Base-by-base conservation (phyloP, 1,284 basidiomycete genomes). In the Paramarasmius palmivorus region DNA sequence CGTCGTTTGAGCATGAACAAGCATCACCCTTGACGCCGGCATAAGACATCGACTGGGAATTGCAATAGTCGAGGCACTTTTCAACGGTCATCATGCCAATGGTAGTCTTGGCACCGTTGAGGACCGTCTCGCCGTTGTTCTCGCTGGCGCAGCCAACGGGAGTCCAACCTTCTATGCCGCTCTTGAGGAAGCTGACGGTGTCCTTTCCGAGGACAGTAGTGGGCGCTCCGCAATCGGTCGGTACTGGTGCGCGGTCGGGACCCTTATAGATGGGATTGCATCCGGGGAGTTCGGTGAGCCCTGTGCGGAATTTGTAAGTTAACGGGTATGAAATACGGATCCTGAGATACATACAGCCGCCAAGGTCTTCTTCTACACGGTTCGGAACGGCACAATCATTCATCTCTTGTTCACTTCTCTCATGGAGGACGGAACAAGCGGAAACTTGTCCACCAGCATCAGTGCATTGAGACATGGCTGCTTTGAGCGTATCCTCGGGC, bases 231-330 rank as follows among this genome's bases (percentile, higher is more conserved):
- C 29, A 32, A 32, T 12, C 29, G 29, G 29, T 32, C 7, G 29
- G 6, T 7, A 40, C 7, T 19, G 39, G n/a, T n/a, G 48, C 48
- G 22, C 35, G 35, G 25, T 34, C 58, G 15, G 59, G 59, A 5
- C 58, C 59, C 7, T 50, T 25, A 47, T 59, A 56, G 37, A 61
- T 53, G 7, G 59, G 59, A 49, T 61, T 61, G 41, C 59, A 61
- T 19, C 59, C 59, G 17, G 59, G 59, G n/a, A 61, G 58, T 17
- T 49, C 45, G n/a, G 53, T 42, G 23, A 61, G 53, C 56, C 58
- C 59, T 61, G 20, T 14, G 36, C 14, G 40, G 25, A n/a, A 9
- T 15, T 22, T 12, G 29, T 32, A 12, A 32, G 29, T 6, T 32
- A 6, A 32, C 19, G 26, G 15, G 49, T 19, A n/a, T 4, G 17